Base-by-base conservation (phyloP, 257 asterid genomes). In the Leptodermis oblonga region DNA sequence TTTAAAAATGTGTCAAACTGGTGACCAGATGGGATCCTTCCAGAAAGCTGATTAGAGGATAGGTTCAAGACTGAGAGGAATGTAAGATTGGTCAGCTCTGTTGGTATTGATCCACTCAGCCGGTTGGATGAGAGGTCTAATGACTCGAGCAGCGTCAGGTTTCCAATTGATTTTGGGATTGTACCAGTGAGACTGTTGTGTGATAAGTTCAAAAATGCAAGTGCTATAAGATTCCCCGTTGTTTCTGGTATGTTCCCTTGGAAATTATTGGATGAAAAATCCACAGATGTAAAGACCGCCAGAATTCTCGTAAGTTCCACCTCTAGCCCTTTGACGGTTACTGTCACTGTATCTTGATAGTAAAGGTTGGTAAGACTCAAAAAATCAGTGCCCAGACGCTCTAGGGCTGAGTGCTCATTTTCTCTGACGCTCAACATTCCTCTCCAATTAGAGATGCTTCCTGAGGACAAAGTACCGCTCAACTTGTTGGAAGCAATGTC, bases 261-360 rank as follows among this genome's bases (percentile, higher is more conserved):
- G 34, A 90, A 84, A 2, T 80, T 67, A 33, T 90, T 90, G 75
- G 56, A 0, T 0, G 96, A 86, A 69, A 85, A 73, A 79, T 90
- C 95, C 7, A 90, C 80, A 67, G 62, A 30, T 51, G 67, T 73
- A 71, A 67, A 68, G 62, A 69, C 37, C n/a, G 48, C 85, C 39
- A 87, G 74, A 37, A 87, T 86, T 74, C 89, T 89, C 78, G 45
- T 81, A 25, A 89, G 82, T 78, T 89, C 82, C 74, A 83, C 2
- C 56, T 92, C 88, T 0, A 60, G 59, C 10, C 97, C 95, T 85
- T 89, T 87, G 48, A 79, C 23, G 68, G 86, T 89, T 23, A 86
- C 77, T 23, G 74, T 80, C 43, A 92, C 88, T 0, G 82, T 74
- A 45, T 87, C 92, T 80, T 83, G 85, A 65, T 89, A 89, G 81